Base-by-base conservation (phyloP, 2,329 filamentous ascomycete genomes). In the Camillea tinctor region DNA sequence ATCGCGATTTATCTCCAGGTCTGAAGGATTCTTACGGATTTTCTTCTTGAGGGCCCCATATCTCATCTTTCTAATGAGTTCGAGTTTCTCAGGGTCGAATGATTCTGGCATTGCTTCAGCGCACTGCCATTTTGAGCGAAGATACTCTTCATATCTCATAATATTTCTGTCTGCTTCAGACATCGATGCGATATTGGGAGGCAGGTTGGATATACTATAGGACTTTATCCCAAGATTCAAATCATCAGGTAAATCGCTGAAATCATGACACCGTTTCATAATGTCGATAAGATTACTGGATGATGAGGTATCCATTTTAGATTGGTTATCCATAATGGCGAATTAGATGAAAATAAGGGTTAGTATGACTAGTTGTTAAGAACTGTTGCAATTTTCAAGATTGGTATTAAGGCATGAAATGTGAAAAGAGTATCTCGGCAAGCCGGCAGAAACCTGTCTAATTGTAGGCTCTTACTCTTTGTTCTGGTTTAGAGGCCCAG, bases 11-110 rank as follows among this genome's bases (percentile, higher is more conserved):
- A n/a, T 15, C 11, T 44, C 17, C 36, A n/a, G n/a, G 13, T 2
- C 36, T 11, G n/a, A 6, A 11, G 36, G 36, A 4, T 1, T 17
- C 6, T 17, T 17, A n/a, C 4, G 15, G 17, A 44, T n/a, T 44
- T n/a, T 15, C 13, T 44, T n/a, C 36, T 17, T 44, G 6, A 3
- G 11, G 13, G 36, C 11, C 6, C 36, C 36, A 15, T 17, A 44
- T 15, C n/a, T 15, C 13, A n/a, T n/a, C 36, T 54, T 60, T 1
- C 52, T n/a, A n/a, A 20, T 44, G 2, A 44, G 55, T 7, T 66
- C 64, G 1, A 66, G 56, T 53, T 62, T 57, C 1, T 48, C 11
- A 1, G 64, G 63, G 15, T 66, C 64, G 22, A 66, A 66, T 1
- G 59, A 5, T 1, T 58, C 59, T 1, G 63, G 64, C 3, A 60